Base-by-base conservation (phyloP, 768 basidiomycete genomes). In the Xanthoconium purpureum region DNA sequence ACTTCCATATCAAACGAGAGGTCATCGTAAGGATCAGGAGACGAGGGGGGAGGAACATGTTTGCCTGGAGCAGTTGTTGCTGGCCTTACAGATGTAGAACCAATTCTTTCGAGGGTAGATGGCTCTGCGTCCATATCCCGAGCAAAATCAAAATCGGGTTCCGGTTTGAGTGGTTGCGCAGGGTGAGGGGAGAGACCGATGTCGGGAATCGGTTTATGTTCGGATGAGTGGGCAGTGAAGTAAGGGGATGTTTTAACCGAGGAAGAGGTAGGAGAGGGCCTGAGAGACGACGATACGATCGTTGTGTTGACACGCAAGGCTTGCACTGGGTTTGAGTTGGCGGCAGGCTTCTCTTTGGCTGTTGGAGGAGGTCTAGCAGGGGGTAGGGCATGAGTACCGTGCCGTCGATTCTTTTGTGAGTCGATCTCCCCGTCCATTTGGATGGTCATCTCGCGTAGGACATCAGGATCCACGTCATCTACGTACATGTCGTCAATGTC, bases 1-100 rank as follows among this genome's bases (percentile, higher is more conserved):
- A 78, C 61, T 13, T 69, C 69, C 63, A 73, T 61, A 35, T 71
- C 71, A 40, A 72, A 66, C 29, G 71, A 63, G 32, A 75, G 73
- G 55, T 73, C 71, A 46, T 72, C 74, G 54, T 60, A 72, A 18
- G 69, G 60, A 48, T 71, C 70, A 13, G 62, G 60, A 47, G 63
- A 68, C 47, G 17, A 36, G n/a, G 67, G 17, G 13, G 38, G 48
- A 32, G 39, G 56, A 43, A 38, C 42, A 13, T 36, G 50, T 46
- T 50, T 57, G 20, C 48, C 28, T 32, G 55, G 30, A 29, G 39
- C 35, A 47, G 45, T 33, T 32, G 51, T 15, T 1, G 35, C 39
- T 17, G 24, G 40, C 10, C 20, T 48, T 39, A 55, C 40, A 60
- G 66, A 55, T 49, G 61, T 43, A 51, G 60, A 53, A 18, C 48